Evolutionary conservation across 768 basidiomycete genomes (phyloP), one percentile per base, ranked within the genome.

Genomic region (Termitomyces sp.): DNA sequence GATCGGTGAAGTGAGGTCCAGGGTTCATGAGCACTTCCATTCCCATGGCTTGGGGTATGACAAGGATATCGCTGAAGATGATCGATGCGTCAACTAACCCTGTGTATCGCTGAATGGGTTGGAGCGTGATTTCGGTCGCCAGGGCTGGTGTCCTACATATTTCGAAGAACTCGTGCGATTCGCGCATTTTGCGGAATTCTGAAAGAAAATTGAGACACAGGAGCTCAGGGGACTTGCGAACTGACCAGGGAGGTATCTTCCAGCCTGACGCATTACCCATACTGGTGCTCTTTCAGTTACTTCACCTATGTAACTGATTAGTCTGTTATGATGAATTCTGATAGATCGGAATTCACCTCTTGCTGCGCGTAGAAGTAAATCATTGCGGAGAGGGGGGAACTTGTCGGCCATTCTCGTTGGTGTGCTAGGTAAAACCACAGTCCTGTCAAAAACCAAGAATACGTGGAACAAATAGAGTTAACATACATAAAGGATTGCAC

Each of bases 221-320:
- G 23, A 25, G 23, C 47, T 51, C 18, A 52, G 47, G 41, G 41
- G 38, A 42, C 49, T 60, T 56, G 41, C n/a, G 44, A 55, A 67
- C 71, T 66, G 63, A 90, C 91, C 95, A 71, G 95, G 95, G 43
- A 98, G 83, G 73, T 96, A 95, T 50, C 95, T 84, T 46, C 95
- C 95, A 22, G 95, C 95, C 68, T 98, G 95, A 33, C 95, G 84
- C 95, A 98, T 98, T 47, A 96, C 89, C 95, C 95, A 98, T 53
- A 94, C 93, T n/a, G 95, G 94, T 7, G 94, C 93, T 52, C 90
- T 84, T 65, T 94, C 91, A 0, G 91, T 94, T 68, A 79, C 76
- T 70, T 96, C 88, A 27, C 91, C 91, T 88, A 61, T 15, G 39
- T 43, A 33, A 47, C 32, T 47, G 40, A 16, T 52, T 11, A 46